These are phyloP conservation scores for Myxozyma kluyveri DNA, from an alignment of 805 yeast genomes.

Conservation along the genomic window DNA sequence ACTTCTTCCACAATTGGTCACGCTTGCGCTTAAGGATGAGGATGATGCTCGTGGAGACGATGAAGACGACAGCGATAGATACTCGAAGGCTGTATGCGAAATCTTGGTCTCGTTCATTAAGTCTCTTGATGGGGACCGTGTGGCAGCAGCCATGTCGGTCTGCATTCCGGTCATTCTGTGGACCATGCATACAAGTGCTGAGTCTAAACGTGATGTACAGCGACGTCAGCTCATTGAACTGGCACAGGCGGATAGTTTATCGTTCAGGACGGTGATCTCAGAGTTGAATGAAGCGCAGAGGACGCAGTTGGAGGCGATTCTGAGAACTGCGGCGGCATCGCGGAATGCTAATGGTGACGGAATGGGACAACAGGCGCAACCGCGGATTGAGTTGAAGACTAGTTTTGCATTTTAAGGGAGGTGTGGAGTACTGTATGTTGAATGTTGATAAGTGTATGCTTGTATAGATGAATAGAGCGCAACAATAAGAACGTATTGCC, in stretches of 20 bases:
- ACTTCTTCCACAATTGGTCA: conserved; percentile 48
- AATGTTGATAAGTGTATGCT: too few species aligned
- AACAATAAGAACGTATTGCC: too few species aligned
- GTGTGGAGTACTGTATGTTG: too few species aligned
- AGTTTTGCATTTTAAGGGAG: conserved; percentile 13
- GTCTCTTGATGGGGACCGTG: conserved; percentile 37
- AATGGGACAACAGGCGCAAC: not conserved
- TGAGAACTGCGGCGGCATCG: conserved; percentile 18
- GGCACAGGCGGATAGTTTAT: conserved; percentile 34
- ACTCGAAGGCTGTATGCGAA: conserved; percentile 44
- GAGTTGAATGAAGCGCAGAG: conserved; percentile 43
- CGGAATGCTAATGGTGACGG: not conserved
- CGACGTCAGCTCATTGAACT: conserved; percentile 35
- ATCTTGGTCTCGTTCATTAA: conserved; percentile 49
- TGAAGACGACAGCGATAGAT: conserved; percentile 35
- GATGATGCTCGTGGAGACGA: conserved; percentile 29
- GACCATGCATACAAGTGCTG: conserved; percentile 13
- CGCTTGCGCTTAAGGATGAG: conserved; percentile 34
- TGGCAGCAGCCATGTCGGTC: conserved; percentile 37
- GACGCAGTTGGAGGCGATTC: conserved; percentile 21
- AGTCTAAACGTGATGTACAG: conserved; percentile 6
- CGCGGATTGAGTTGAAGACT: conserved; percentile 23
- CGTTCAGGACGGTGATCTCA: conserved; percentile 44
- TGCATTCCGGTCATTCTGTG: conserved; percentile 30
- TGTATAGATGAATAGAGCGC: too few species aligned